Percentiles rank a stretch among this genome's conserved stretches.
phyloP scores from a whole-genome alignment of 176 grass and related monocot genomes.

The Lolium rigidum region DNA sequence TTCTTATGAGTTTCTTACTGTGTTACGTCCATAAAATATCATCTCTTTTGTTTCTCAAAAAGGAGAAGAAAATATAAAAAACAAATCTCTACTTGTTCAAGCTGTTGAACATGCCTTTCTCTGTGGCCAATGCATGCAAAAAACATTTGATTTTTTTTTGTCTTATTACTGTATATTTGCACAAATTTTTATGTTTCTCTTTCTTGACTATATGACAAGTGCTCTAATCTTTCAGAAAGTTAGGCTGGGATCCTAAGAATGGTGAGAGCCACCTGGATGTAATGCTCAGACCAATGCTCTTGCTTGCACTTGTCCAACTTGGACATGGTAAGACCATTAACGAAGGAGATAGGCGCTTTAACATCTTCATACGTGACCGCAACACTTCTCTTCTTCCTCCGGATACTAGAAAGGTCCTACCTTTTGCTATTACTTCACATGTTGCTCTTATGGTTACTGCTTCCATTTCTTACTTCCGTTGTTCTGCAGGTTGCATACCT shows the following conservation, averaged over 20 bases:
- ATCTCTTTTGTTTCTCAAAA: constrained; percentile 9
- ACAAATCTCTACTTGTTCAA: constrained; percentile 6
- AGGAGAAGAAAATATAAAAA: not conserved
- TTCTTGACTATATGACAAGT: constrained; percentile 13
- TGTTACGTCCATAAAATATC: constrained; percentile 11
- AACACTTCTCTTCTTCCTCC: constrained; percentile 70
- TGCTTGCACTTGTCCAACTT: constrained; percentile 71
- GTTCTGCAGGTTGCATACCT: constrained; percentile 76
- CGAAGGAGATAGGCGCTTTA: constrained; percentile 74
- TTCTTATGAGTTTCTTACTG: constrained; percentile 34
- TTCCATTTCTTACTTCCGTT: constrained; percentile 30
- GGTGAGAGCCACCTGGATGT: constrained; percentile 70
- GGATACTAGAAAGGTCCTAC: constrained; percentile 80
- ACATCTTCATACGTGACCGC: constrained; percentile 63
- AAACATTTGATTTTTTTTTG: constrained; percentile 21
- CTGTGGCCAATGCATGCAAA: not conserved
- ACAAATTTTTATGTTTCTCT: not conserved
- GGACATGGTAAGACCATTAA: constrained; percentile 68
- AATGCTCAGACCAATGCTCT: constrained; percentile 76
- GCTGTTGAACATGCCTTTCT: constrained; percentile 33
- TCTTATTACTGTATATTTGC: not conserved
- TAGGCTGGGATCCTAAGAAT: constrained; percentile 82
- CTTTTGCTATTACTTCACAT: constrained; percentile 37
- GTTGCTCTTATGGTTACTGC: not conserved
- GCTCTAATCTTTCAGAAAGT: constrained; percentile 58